These are phyloP conservation scores for Onygenales sp. DNA, from an alignment of 2,329 filamentous ascomycete species.

Conservation along the genomic window DNA sequence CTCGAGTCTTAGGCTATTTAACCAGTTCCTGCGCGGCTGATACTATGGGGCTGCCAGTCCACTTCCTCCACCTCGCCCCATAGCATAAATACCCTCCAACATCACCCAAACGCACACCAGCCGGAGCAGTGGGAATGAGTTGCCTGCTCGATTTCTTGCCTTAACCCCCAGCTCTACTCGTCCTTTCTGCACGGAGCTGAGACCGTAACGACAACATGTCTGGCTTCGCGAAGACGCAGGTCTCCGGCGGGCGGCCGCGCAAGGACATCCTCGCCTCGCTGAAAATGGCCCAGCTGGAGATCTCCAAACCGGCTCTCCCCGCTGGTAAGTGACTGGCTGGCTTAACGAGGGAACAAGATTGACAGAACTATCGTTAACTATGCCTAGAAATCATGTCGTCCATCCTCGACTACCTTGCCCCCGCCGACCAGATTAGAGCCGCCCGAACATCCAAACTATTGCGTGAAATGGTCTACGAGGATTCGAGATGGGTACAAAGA, in stretches of 20 bases:
- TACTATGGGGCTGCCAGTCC: neutral
- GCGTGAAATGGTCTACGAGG: slow-evolving; percentile 98
- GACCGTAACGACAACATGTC: neutral
- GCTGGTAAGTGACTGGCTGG: too few relatives aligned
- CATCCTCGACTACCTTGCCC: slow-evolving; percentile 81
- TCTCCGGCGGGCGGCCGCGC: slow-evolving; percentile 25
- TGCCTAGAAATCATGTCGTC: slow-evolving; percentile 69
- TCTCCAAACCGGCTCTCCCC: slow-evolving; percentile 68
- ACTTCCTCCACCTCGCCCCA: neutral
- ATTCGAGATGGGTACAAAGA: slow-evolving; percentile 84
- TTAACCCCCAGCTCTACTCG: neutral
- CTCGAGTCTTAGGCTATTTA: neutral
- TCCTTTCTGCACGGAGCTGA: neutral
- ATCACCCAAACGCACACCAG: neutral
- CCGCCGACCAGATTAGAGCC: slow-evolving; percentile 75
- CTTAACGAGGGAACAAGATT: slow-evolving; percentile 5
- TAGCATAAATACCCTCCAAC: neutral
- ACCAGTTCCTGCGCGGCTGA: neutral
- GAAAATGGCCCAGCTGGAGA: slow-evolving; percentile 70
- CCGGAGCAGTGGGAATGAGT: neutral
- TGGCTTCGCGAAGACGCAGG: slow-evolving; percentile 15
- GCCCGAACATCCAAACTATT: slow-evolving; percentile 76
- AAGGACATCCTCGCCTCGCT: slow-evolving; percentile 62
- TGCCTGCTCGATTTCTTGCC: neutral
- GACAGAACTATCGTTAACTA: slow-evolving; percentile 15